A percentile compares a stretch with the other conserved stretches of the same genome.
phyloP scores from a whole-genome alignment of 1,139 yeast genomes.

The Protomyces macrosporus region DNA sequence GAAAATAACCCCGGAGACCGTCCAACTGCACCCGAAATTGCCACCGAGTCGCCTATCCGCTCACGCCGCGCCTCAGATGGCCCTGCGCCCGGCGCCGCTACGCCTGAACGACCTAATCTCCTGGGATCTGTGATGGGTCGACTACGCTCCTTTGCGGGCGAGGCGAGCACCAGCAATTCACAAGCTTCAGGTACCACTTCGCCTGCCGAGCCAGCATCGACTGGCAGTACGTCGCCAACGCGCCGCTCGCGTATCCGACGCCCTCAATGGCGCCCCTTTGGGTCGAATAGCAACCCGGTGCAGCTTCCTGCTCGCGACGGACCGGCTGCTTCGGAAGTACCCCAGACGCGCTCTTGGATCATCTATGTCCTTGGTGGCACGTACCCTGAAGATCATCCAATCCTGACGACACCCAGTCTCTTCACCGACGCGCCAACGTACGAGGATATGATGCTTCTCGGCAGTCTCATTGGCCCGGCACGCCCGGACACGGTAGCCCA shows the following conservation, averaged over 20 bases:
- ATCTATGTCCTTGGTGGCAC: slow-evolving; percentile 50
- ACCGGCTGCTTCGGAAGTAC: too few species aligned
- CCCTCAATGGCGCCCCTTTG: slow-evolving; percentile 17
- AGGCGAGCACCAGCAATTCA: not conserved
- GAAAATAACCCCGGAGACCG: too few species aligned
- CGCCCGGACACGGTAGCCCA: slow-evolving; percentile 45
- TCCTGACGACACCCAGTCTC: slow-evolving; percentile 46
- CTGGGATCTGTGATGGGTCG: slow-evolving; percentile 20
- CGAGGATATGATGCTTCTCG: slow-evolving; percentile 47
- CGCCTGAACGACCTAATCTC: not conserved
- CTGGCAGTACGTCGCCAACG: too few species aligned
- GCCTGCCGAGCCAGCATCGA: not conserved
- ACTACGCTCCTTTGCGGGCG: slow-evolving; percentile 4
- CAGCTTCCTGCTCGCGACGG: too few species aligned
- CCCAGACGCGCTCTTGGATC: slow-evolving; percentile 44
- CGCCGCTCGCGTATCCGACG: slow-evolving; percentile 2
- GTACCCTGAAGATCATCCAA: slow-evolving; percentile 48
- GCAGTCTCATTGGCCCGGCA: slow-evolving; percentile 46
- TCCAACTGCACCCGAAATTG: not conserved
- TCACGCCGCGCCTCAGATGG: not conserved
- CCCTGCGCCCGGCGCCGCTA: not conserved
- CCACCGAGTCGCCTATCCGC: not conserved
- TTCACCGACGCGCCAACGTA: slow-evolving; percentile 48
- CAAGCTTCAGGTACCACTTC: not conserved
- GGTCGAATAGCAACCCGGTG: not conserved